Conservation (phyloP, 2,329 filamentous ascomycete genomes). For the Phialophora tarda region DNA sequence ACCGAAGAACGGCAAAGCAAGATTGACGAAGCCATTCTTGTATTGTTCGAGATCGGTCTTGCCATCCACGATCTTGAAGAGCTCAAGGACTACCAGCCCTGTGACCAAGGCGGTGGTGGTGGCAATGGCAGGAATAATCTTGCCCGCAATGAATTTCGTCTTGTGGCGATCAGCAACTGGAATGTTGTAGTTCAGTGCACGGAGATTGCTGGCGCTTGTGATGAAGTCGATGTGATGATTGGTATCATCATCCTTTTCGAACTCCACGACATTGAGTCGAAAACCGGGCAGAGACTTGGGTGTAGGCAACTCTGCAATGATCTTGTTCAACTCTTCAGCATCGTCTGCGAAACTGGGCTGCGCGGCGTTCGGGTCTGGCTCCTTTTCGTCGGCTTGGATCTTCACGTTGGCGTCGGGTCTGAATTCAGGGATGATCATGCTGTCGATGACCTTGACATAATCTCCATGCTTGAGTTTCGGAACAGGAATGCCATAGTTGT, state of each 20-base stretch:
- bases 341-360: constrained; percentile 68
- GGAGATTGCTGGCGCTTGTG: constrained; percentile 92
- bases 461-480: constrained; percentile 72
- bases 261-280: constrained; percentile 89
- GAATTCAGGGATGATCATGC: constrained; percentile 96
- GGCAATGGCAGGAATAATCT: constrained; percentile 98
- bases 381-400: constrained; percentile 95
- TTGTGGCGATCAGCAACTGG: constrained; percentile 89
- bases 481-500: constrained; percentile 97
- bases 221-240: constrained; percentile 99
- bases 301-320: constrained; percentile 74
- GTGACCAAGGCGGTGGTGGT: constrained; percentile 96
- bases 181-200: constrained; percentile 98
- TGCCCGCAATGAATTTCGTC: constrained; percentile 99
- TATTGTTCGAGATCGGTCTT: constrained; percentile 98
- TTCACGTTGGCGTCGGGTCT: constrained; percentile 87
- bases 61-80: constrained; percentile 96
- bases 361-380: constrained; percentile 83
- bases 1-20: constrained; percentile 95
- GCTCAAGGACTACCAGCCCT: constrained; percentile 86
- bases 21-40: constrained; percentile 98
- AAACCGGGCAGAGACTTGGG: constrained; percentile 84
- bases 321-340: constrained; percentile 72
- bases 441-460: constrained; percentile 80
- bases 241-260: constrained; percentile 97